Evolutionary conservation across 2,329 filamentous ascomycete species (phyloP), one percentile per base, ranked within the genome.

Genomic region (Cladosporium sp.): DNA sequence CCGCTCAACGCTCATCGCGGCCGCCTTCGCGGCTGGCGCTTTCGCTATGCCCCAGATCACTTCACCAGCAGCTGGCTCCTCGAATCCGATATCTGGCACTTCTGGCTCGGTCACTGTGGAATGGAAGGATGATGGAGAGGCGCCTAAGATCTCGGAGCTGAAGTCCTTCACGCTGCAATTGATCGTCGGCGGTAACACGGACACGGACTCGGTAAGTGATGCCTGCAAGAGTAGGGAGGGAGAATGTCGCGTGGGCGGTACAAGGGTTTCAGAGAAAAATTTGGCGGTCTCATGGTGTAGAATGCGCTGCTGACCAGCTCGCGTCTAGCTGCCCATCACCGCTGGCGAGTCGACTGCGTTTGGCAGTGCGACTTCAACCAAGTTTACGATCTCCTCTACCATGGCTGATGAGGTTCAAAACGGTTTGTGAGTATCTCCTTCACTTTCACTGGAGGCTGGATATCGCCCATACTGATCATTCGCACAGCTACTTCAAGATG

Each of bases 131-230:
- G 76, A 75, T 28, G 77, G 77, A 38, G 68, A 68, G 16, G 66
- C 72, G 41, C 80, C 81, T 2, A 63, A 69, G 3, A 64, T 83
- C 34, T 63, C 74, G 7, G 72, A 78, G 53, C 70, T 84, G 40
- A 65, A 69, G 2, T 72, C 73, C 14, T 87, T 82, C 65, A 71
- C 79, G 55, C 66, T 87, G 44, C 79, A 77, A 58, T 70, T 87
- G 18, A 81, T 80, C 61, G 77, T 80, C 6, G 83, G 83, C 51
- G 80, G 82, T 43, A 80, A 84, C 35, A 53, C 50, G 19, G 50
- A 40, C 1, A 31, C 34, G 10, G 40, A 46, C 16, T 53, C 50
- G 40, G 50, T 53, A 37, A 33, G 50, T 46, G 2, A 22, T 45
- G 6, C 13, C 22, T 9, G 28, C 16, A n/a, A 14, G 13, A 16